Percentiles rank a stretch among this genome's conserved stretches.
Evolutionary conservation across 2,329 filamentous ascomycete genomes (phyloP).

Genomic region (Pseudofabraea citricarpa): DNA sequence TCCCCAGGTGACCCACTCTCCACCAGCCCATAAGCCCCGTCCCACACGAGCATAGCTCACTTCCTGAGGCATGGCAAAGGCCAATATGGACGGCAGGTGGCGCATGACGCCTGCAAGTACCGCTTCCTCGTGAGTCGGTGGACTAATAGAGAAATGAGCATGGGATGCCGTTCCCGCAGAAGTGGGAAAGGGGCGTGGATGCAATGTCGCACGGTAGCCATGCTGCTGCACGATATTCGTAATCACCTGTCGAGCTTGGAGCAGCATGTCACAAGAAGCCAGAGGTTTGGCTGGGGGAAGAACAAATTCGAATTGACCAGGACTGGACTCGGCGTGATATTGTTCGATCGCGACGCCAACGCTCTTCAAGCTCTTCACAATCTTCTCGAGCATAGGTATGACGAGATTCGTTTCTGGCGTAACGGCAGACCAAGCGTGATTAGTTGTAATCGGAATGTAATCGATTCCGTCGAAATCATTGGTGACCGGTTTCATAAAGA

Average conservation of each 20-base stretch:
- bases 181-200: slow-evolving; percentile 61
- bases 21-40: too few species aligned
- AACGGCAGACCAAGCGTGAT: too few species aligned
- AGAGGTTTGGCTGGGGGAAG: slow-evolving; percentile 58
- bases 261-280: slow-evolving; percentile 63
- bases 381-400: slow-evolving; percentile 62
- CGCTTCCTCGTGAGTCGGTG: slow-evolving; percentile 44
- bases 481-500: too few species aligned
- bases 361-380: slow-evolving; percentile 52
- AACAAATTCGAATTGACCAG: slow-evolving; percentile 73
- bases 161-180: slow-evolving; percentile 63
- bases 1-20: slow-evolving; percentile 75
- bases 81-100: slow-evolving; percentile 59
- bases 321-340: slow-evolving; percentile 67
- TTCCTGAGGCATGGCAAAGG: slow-evolving; percentile 62
- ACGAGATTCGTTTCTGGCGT: too few species aligned
- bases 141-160: slow-evolving; percentile 61
- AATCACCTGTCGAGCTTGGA: slow-evolving; percentile 67
- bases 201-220: slow-evolving; percentile 62
- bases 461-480: too few species aligned
- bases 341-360: slow-evolving; percentile 64
- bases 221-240: slow-evolving; percentile 56
- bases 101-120: slow-evolving; percentile 69
- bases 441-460: too few species aligned
- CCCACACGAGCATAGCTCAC: slow-evolving; percentile 63